Evolutionary conservation across 176 grass and related monocot genomes (phyloP).

Genomic region (Areca catechu): DNA sequence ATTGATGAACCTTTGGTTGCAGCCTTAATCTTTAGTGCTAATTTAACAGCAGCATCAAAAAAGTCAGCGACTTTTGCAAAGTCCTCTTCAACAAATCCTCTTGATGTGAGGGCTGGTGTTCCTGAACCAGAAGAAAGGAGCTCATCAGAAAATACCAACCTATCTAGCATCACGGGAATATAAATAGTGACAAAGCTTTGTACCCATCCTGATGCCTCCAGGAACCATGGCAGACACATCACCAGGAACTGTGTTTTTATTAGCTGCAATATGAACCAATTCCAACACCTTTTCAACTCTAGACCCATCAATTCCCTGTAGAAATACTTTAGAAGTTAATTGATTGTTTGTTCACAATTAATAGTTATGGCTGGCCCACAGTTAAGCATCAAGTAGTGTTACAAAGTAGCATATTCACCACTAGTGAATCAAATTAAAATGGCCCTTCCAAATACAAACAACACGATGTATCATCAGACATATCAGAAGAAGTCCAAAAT

Average conservation of each 20-base stretch:
- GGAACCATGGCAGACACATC: conserved; percentile 99
- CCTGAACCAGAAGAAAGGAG: conserved; percentile 32
- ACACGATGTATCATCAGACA: too few relatives aligned
- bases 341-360: background rate
- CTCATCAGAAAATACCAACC: background rate
- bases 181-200: background rate
- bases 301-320: conserved; percentile 91
- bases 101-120: conserved; percentile 93
- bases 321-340: conserved; percentile 15
- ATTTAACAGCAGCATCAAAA: conserved; percentile 67
- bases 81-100: conserved; percentile 97
- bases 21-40: conserved; percentile 80
- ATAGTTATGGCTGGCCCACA: background rate
- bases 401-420: too few relatives aligned
- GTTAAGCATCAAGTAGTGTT: background rate
- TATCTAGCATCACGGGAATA: background rate
- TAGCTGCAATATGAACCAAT: conserved; percentile 94
- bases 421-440: too few relatives aligned
- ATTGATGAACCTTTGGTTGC: conserved; percentile 49
- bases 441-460: too few relatives aligned
- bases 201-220: conserved; percentile 99
- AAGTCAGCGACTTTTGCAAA: conserved; percentile 93
- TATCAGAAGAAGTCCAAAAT: too few relatives aligned
- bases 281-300: conserved; percentile 95
- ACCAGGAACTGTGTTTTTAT: conserved; percentile 98